Evolutionary conservation across 768 basidiomycete genomes (phyloP), one percentile per base, ranked within the genome.

Genomic region (Lactifluus echinatus): DNA sequence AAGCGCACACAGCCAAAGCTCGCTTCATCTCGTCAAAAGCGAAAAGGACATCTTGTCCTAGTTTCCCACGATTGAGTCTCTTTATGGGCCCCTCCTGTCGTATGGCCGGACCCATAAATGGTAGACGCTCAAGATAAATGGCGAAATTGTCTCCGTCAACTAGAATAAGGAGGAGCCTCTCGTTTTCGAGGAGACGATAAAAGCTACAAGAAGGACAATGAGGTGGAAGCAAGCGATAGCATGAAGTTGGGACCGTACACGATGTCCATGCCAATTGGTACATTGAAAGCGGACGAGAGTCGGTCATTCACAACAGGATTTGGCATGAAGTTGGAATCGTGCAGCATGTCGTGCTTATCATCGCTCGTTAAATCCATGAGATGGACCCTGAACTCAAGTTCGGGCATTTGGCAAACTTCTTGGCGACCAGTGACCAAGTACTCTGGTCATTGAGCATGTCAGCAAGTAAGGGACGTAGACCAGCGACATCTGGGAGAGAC

Each of bases 11-110:
- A 0, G 74, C 74, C n/a, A 84, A 63, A 67, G 77, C 73, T 3
- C 76, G 73, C 59, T 75, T 78, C 12, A 68, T 64, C 61, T 84
- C 81, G 39, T 84, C 80, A 55, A 75, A 81, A 0, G 81, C 71
- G 4, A 83, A 51, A 7, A 77, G 15, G 45, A 74, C 69, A 8
- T 75, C 69, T 4, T 70, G 65, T 1, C 78, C 80, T 15, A 81
- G 70, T 60, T 74, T 80, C 54, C 77, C 74, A 8, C 70, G 72
- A 47, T 74, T 69, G n/a, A 82, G 64, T 0, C 19, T 34, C 51
- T 64, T 56, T n/a, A 52, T 48, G 14, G 28, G 12, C 17, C 24
- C 39, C 2, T 11, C 21, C 12, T 33, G 36, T 26, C 21, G 31
- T 19, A 61, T 34, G 12, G 37, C 51, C 23, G 17, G 8, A 19